Percentiles rank a stretch among this genome's conserved stretches.
Conservation (phyloP, 2,329 filamentous ascomycete species). For the Trichoderma simmonsii region DNA sequence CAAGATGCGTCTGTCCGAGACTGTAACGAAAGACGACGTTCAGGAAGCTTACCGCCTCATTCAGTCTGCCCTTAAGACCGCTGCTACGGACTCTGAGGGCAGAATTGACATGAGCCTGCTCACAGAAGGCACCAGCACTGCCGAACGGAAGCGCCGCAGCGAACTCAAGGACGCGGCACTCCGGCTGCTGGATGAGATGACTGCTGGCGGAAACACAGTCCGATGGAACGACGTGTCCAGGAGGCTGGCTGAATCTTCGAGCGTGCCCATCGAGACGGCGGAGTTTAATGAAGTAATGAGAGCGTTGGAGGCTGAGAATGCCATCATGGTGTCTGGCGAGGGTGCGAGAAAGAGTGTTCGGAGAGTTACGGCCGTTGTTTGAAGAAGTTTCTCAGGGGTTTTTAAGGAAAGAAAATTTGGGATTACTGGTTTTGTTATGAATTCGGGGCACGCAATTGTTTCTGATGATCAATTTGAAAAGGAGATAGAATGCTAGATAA, state of each 20-base stretch:
- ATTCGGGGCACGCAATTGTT: neutral
- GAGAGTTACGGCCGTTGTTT: conserved; percentile 59
- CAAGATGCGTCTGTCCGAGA: conserved; percentile 83
- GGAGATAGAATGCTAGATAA: neutral
- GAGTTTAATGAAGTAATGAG: conserved; percentile 84
- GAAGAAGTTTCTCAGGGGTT: neutral
- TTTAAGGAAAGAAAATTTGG: neutral
- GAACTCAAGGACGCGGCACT: conserved; percentile 82
- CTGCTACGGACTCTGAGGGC: conserved; percentile 89
- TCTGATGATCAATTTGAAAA: neutral
- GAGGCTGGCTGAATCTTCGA: conserved; percentile 67
- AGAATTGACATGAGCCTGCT: conserved; percentile 95
- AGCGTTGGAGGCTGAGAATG: conserved; percentile 78
- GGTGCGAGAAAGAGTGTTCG: conserved; percentile 79
- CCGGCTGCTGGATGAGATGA: conserved; percentile 75
- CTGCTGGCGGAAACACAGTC: conserved; percentile 62
- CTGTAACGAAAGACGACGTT: conserved; percentile 79
- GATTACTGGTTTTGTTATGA: neutral
- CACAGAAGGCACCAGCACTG: conserved; percentile 87
- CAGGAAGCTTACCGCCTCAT: conserved; percentile 89
- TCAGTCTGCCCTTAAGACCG: conserved; percentile 89
- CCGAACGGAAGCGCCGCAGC: conserved; percentile 77
- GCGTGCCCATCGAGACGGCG: conserved; percentile 66
- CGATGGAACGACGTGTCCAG: conserved; percentile 76
- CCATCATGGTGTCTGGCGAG: conserved; percentile 77